A percentile compares a stretch with the other conserved stretches of the same genome.
These are phyloP conservation scores for Chalciporus chontae DNA, from an alignment of 768 basidiomycete species.

Conservation along the genomic window DNA sequence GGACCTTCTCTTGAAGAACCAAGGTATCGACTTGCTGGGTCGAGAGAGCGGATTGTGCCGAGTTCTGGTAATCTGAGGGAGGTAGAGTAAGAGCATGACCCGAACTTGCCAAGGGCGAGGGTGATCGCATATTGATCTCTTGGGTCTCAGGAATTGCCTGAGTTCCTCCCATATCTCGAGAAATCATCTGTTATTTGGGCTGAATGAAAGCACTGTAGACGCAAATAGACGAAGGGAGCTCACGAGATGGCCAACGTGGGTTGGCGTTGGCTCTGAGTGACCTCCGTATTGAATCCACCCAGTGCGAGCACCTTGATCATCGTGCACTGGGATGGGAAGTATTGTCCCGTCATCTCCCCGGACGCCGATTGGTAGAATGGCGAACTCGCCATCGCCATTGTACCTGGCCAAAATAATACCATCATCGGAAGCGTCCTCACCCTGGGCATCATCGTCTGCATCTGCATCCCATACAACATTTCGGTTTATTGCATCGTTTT, in stretches of 20 bases:
- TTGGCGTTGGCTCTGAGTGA: slow-evolving; percentile 46
- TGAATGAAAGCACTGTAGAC: slow-evolving; percentile 1
- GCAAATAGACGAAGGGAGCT: slow-evolving; percentile 10
- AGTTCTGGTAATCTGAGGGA: slow-evolving; percentile 24
- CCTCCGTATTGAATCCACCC: slow-evolving; percentile 43
- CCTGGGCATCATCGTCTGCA: slow-evolving; percentile 55
- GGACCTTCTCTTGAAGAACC: slow-evolving; percentile 32
- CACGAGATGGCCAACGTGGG: slow-evolving; percentile 56
- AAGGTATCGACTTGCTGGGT: slow-evolving; percentile 38
- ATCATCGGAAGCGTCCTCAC: slow-evolving; percentile 41
- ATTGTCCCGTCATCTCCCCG: slow-evolving; percentile 55
- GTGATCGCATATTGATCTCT: slow-evolving; percentile 25
- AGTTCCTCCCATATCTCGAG: slow-evolving; percentile 44
- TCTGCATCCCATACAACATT: slow-evolving; percentile 66
- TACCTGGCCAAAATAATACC: slow-evolving; percentile 26
- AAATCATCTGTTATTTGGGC: slow-evolving; percentile 13
- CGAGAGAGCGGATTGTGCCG: slow-evolving; percentile 17
- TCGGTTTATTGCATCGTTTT: slow-evolving; percentile 56
- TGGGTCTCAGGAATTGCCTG: slow-evolving; percentile 41
- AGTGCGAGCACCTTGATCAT: slow-evolving; percentile 6
- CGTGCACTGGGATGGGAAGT: slow-evolving; percentile 37
- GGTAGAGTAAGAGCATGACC: slow-evolving; percentile 20
- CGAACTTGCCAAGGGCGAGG: slow-evolving; percentile 18
- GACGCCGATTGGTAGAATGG: slow-evolving; percentile 50
- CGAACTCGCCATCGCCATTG: slow-evolving; percentile 6